phyloP scores from a whole-genome alignment of 2,329 filamentous ascomycete species.

The Cercospora beticola region DNA sequence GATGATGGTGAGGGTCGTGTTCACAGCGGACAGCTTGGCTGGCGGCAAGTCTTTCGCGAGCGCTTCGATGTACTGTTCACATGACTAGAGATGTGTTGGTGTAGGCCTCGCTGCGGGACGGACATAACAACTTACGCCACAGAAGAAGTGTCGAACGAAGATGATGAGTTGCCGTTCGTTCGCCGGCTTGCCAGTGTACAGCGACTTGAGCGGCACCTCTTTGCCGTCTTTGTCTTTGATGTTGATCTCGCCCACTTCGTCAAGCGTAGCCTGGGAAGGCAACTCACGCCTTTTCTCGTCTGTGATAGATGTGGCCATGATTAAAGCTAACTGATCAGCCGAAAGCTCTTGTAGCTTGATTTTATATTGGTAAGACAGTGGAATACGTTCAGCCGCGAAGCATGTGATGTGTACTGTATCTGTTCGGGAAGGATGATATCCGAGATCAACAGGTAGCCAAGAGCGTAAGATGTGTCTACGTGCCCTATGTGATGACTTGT shows the following conservation, averaged over 20 bases:
- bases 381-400: background rate
- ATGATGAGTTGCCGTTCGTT: slow-evolving; percentile 35
- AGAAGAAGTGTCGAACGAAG: slow-evolving; percentile 45
- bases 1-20: slow-evolving; percentile 36
- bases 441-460: background rate
- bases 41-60: slow-evolving; percentile 32
- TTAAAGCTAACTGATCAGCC: background rate
- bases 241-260: slow-evolving; percentile 26
- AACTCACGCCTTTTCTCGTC: slow-evolving; percentile 20
- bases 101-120: background rate
- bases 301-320: slow-evolving; percentile 18
- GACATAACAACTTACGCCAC: slow-evolving; percentile 33
- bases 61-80: slow-evolving; percentile 38
- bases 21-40: slow-evolving; percentile 21
- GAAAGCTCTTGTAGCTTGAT: background rate
- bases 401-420: background rate
- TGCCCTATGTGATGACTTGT: background rate
- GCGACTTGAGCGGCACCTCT: slow-evolving; percentile 29
- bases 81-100: slow-evolving; percentile 27
- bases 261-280: slow-evolving; percentile 21
- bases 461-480: background rate
- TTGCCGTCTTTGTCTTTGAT: slow-evolving; percentile 33
- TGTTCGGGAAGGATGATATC: slow-evolving; percentile 1
- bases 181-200: slow-evolving; percentile 28
- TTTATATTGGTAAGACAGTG: background rate